phyloP scores from a whole-genome alignment of 2,329 filamentous ascomycete genomes.

The Grosmannia serpens region DNA sequence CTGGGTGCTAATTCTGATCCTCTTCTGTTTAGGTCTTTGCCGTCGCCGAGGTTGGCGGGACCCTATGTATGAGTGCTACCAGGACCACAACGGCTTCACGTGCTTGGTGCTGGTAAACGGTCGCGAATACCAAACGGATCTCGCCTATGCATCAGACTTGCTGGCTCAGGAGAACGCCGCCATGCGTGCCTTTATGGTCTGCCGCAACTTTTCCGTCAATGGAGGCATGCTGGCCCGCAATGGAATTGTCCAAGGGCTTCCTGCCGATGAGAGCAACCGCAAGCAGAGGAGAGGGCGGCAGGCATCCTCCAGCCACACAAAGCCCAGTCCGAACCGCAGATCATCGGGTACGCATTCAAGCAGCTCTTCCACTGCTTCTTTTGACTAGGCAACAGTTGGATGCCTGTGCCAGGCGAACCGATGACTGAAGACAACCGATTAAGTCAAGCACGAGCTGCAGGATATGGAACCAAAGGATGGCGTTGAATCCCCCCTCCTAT shows the following conservation, averaged over 20 bases:
- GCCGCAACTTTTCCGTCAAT: conserved; percentile 93
- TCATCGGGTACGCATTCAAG: conserved; percentile 45
- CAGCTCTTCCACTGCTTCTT: conserved; percentile 50
- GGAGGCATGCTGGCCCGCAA: conserved; percentile 76
- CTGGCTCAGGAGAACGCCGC: conserved; percentile 88
- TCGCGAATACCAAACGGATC: conserved; percentile 87
- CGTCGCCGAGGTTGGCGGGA: conserved; percentile 88
- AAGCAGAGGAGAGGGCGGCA: conserved; percentile 38
- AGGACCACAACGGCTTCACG: conserved; percentile 62
- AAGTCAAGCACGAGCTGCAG: neutral
- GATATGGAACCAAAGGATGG: neutral
- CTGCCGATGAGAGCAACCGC: conserved; percentile 38
- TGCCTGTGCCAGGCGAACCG: neutral
- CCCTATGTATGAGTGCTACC: conserved; percentile 76
- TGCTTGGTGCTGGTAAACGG: conserved; percentile 94
- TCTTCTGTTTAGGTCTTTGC: conserved; percentile 60
- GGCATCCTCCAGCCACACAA: conserved; percentile 19
- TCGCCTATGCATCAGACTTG: conserved; percentile 67
- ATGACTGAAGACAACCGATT: neutral
- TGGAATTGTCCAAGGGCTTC: conserved; percentile 55
- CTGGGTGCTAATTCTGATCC: neutral
- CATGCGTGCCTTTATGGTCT: conserved; percentile 94
- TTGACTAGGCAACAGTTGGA: conserved; percentile 29
- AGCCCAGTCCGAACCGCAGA: neutral
- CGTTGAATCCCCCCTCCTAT: neutral